Conservation (phyloP, 352 stramenopile species). For the Pythium phragmiticola region DNA sequence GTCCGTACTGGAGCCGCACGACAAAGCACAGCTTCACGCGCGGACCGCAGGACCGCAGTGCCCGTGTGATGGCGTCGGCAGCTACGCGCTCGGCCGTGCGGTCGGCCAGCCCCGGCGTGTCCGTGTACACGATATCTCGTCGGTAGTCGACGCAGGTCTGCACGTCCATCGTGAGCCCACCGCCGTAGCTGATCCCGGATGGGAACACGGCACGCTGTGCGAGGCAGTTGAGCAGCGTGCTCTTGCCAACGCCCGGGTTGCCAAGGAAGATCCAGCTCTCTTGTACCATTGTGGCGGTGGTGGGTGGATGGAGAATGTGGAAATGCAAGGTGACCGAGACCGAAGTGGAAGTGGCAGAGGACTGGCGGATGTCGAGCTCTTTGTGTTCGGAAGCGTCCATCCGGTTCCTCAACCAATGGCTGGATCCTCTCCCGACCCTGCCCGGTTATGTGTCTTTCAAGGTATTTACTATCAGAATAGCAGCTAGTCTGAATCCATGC, state of each 20-base stretch:
- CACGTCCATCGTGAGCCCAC: conserved; percentile 3
- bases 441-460: too few species aligned
- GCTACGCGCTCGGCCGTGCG: background rate
- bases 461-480: too few species aligned
- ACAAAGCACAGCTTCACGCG: conserved; percentile 20
- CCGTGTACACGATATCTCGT: conserved; percentile 7
- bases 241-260: conserved; percentile 17
- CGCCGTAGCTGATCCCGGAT: conserved; percentile 16
- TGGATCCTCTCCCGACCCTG: too few species aligned
- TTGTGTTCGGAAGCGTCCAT: too few species aligned
- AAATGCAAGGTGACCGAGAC: too few species aligned
- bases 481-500: too few species aligned
- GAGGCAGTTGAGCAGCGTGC: conserved; percentile 24
- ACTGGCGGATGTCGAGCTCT: too few species aligned
- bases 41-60: background rate
- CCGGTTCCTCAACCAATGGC: too few species aligned
- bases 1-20: conserved; percentile 3
- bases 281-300: background rate
- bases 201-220: background rate
- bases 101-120: conserved; percentile 17
- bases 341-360: too few species aligned
- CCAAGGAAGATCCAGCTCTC: conserved; percentile 16
- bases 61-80: conserved; percentile 10
- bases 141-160: conserved; percentile 5
- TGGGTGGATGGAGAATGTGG: background rate